A percentile compares a stretch with the other conserved stretches of the same genome.
phyloP scores from a whole-genome alignment of 441 rosid genomes.

The Euphorbia celastroides region DNA sequence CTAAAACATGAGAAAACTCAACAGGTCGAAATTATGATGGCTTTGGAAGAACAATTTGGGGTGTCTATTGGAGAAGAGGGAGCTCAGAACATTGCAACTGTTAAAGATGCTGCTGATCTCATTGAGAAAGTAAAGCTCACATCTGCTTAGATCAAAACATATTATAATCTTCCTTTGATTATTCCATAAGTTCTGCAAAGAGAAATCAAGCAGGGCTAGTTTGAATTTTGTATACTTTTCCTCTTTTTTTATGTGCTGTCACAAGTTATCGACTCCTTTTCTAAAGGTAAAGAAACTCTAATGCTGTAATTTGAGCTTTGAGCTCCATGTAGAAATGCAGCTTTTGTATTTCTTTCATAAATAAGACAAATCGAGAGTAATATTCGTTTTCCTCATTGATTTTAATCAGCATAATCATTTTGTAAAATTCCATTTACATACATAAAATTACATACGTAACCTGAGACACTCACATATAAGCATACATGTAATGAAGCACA shows the following conservation, averaged over 20 bases:
- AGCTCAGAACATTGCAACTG: slow-evolving; percentile 51
- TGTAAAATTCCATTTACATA: not conserved
- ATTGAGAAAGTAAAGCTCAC: slow-evolving; percentile 49
- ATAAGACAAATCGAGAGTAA: not conserved
- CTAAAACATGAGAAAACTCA: not conserved
- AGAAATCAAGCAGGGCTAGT: slow-evolving; percentile 8
- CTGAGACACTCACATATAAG: not conserved
- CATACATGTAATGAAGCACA: not conserved
- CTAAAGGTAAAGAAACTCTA: not conserved
- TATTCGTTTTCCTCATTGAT: not conserved
- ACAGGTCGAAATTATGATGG: slow-evolving; percentile 66
- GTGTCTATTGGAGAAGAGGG: slow-evolving; percentile 59
- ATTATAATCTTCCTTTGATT: slow-evolving; percentile 5
- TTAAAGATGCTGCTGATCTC: slow-evolving; percentile 62
- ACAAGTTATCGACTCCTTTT: not conserved
- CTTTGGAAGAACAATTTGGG: slow-evolving; percentile 57
- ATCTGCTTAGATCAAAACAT: slow-evolving; percentile 11
- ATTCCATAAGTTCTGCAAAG: slow-evolving; percentile 2
- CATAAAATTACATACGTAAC: not conserved
- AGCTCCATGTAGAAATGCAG: not conserved
- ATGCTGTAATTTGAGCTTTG: not conserved
- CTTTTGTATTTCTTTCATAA: slow-evolving; percentile 5
- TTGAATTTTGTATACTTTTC: slow-evolving; percentile 9
- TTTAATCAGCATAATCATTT: not conserved
- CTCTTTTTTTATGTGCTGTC: not conserved